Evolutionary conservation across 2,329 filamentous ascomycete species (phyloP), one percentile per base, ranked within the genome.

Genomic region (Scopulariopsis brevicaulis): DNA sequence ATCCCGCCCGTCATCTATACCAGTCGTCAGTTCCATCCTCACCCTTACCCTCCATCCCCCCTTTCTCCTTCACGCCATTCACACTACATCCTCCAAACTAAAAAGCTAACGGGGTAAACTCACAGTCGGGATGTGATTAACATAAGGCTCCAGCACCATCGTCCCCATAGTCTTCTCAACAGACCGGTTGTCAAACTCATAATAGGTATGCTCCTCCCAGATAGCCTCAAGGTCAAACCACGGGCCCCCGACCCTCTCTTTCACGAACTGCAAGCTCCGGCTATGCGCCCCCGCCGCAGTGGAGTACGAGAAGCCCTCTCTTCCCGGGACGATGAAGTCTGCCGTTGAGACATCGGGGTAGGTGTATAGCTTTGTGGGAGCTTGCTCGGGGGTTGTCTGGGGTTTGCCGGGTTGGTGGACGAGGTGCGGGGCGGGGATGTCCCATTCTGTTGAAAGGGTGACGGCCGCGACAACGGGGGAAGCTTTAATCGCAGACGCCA

Each of bases 91-190:
- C 11, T 12, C 11, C 10, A 5, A 56, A 12, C 1, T 12, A 22
- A 18, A 50, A 28, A 48, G 14, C 18, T 5, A 14, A 46, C 12
- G 18, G 24, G 5, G 40, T 14, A n/a, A 37, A 63, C 78, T 73
- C 64, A 84, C 76, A 0, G 86, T 90, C 0, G 87, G 85, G 1
- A 90, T 76, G 65, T 91, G 86, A 65, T 91, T 91, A 1, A 92
- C 87, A 64, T 91, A 90, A 1, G 87, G 88, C 67, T 90, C 83
- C 54, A 84, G 77, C 1, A 90, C 86, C 87, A 92, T 91, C 0
- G 87, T 91, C n/a, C 76, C 77, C 87, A 92, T 91, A 0, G 87
- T 92, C 62, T 83, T 80, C 61, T 83, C 82, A 0, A 90, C 86
- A 2, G 81, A 82, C 12, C 86, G 78, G 58, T 84, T 81, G 1